Evolutionary conservation across 1,139 yeast species (phyloP).

Genomic region (Saccharomyces pastorianus): DNA sequence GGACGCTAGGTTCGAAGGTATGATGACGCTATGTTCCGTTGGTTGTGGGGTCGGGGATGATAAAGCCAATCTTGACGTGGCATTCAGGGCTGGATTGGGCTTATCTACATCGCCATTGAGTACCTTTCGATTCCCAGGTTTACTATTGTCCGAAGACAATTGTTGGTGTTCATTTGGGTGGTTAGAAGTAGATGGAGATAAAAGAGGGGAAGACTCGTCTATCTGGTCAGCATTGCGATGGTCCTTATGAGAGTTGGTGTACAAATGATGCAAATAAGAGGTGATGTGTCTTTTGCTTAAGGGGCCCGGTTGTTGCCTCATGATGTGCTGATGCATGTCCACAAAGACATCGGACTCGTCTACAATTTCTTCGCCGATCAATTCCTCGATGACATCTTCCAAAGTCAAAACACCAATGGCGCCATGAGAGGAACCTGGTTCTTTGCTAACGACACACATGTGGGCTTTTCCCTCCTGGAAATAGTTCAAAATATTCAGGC

Average conservation of each 20-base stretch:
- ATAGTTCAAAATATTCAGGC: slow-evolving; percentile 85
- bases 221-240: not conserved
- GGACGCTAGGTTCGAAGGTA: slow-evolving; percentile 67
- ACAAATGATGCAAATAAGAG: slow-evolving; percentile 54
- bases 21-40: slow-evolving; percentile 17
- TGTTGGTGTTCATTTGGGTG: not conserved
- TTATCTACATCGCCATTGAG: not conserved
- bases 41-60: not conserved
- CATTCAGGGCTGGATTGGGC: not conserved
- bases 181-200: not conserved
- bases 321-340: slow-evolving; percentile 81
- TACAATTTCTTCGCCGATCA: slow-evolving; percentile 94
- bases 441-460: slow-evolving; percentile 85
- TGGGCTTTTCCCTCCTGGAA: slow-evolving; percentile 97
- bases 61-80: not conserved
- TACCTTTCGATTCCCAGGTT: not conserved
- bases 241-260: slow-evolving; percentile 17
- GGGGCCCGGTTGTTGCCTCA: slow-evolving; percentile 80
- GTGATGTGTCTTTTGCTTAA: slow-evolving; percentile 64
- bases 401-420: slow-evolving; percentile 87
- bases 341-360: slow-evolving; percentile 95
- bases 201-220: not conserved
- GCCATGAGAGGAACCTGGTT: slow-evolving; percentile 82
- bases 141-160: not conserved
- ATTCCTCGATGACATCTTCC: slow-evolving; percentile 96